Percentiles rank a stretch among this genome's conserved stretches.
These are phyloP conservation scores for Trichoderma endophyticum DNA, from an alignment of 2,329 filamentous ascomycete genomes.

Conservation along the genomic window DNA sequence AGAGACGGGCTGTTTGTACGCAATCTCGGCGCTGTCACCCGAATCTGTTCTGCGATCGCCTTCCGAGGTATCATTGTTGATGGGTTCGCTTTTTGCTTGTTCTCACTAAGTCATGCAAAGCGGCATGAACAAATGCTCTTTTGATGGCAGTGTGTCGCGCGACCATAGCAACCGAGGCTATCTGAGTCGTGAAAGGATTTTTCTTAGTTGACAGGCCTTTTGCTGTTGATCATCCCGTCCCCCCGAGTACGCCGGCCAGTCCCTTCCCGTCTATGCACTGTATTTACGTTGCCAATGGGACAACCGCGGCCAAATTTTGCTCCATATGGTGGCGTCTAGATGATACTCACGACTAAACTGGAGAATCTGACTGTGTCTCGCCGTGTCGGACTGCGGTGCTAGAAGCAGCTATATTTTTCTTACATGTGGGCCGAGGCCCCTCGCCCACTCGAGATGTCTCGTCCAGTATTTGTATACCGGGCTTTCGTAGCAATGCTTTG, in stretches of 20 bases:
- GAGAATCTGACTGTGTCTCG: slow-evolving; percentile 4
- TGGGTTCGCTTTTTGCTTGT: neutral
- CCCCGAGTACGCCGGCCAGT: neutral
- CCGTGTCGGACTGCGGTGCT: neutral
- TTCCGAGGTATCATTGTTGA: neutral
- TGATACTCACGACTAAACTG: neutral
- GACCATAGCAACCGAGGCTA: neutral
- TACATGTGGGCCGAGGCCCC: neutral
- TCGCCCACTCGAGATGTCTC: neutral
- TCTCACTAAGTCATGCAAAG: neutral
- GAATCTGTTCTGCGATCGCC: neutral
- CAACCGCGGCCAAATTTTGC: neutral
- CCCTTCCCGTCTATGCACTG: neutral
- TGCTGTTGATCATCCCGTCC: neutral
- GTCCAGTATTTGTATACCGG: neutral
- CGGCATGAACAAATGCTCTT: neutral
- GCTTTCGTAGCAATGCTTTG: neutral
- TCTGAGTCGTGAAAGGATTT: neutral
- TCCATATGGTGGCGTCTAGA: slow-evolving; percentile 7
- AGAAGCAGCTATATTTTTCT: neutral
- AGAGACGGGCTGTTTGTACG: neutral
- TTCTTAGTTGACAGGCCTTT: neutral
- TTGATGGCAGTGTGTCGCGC: neutral
- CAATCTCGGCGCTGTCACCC: neutral
- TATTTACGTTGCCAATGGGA: neutral